Conservation (phyloP, 441 rosid genomes). For the Manihot esculenta region DNA sequence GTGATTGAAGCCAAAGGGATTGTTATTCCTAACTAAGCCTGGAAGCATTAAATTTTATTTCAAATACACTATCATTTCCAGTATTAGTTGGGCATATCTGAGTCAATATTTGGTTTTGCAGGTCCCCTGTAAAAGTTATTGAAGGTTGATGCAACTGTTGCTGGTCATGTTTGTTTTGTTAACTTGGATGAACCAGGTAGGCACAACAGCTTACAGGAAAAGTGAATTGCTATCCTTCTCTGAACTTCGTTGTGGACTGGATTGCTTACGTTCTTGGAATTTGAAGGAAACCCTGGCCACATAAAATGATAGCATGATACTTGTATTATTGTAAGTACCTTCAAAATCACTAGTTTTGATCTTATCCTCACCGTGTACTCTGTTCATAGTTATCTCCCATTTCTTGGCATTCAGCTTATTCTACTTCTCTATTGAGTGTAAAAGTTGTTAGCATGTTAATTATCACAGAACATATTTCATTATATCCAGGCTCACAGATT, state of each 20-base stretch:
- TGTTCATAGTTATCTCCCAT: not conserved
- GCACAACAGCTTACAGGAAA: not conserved
- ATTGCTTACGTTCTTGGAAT: not conserved
- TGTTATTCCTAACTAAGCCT: not conserved
- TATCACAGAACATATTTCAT: not conserved
- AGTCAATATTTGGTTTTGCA: slow-evolving; percentile 30
- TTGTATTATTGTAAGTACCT: not conserved
- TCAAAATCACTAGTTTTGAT: too few relatives aligned
- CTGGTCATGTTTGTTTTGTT: not conserved
- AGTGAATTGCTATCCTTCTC: slow-evolving; percentile 2
- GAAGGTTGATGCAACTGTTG: slow-evolving; percentile 53
- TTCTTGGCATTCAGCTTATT: not conserved
- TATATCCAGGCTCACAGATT: not conserved
- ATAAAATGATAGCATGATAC: not conserved
- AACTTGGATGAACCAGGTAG: slow-evolving; percentile 4
- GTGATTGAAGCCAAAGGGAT: slow-evolving; percentile 13
- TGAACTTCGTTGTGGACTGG: not conserved
- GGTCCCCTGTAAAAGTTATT: slow-evolving; percentile 73
- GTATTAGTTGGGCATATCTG: not conserved
- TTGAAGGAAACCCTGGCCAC: not conserved
- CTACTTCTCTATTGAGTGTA: not conserved
- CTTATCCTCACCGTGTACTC: not conserved
- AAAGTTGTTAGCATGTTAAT: not conserved
- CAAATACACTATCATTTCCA: not conserved
- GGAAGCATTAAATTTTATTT: not conserved